A percentile compares a stretch with the other conserved stretches of the same genome.
phyloP scores from a whole-genome alignment of 192 early-diverging fungal genomes.

The Coemansia sp. region DNA sequence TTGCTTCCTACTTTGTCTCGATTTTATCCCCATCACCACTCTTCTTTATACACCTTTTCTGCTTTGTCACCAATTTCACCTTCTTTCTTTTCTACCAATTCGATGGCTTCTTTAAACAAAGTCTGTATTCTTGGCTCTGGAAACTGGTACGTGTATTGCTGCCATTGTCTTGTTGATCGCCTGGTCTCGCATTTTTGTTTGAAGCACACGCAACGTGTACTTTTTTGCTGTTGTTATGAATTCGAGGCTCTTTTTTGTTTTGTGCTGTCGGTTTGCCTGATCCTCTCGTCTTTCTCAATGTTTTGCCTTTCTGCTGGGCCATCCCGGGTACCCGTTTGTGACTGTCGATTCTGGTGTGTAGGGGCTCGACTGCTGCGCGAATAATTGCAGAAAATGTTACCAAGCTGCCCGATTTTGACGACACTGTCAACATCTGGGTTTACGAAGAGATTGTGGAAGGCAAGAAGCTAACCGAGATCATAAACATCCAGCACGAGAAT shows the following conservation, averaged over 20 bases:
- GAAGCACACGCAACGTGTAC: neutral
- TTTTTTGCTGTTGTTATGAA: neutral
- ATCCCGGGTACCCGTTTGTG: neutral
- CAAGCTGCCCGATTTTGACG: constrained; percentile 69
- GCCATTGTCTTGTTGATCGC: neutral
- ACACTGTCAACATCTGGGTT: constrained; percentile 91
- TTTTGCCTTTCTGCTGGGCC: neutral
- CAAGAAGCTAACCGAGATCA: constrained; percentile 86
- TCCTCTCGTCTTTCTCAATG: neutral
- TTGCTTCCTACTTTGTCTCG: neutral
- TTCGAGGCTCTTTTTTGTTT: neutral
- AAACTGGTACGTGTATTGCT: constrained; percentile 76
- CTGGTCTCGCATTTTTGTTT: neutral
- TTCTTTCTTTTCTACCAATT: constrained; percentile 9
- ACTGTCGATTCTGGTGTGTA: constrained; percentile 27
- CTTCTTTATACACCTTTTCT: constrained; percentile 2
- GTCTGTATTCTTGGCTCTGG: constrained; percentile 92
- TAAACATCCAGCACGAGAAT: constrained; percentile 94
- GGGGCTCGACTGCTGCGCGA: constrained; percentile 92
- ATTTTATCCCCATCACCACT: constrained; percentile 12
- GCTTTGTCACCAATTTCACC: neutral
- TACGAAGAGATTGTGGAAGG: constrained; percentile 89
- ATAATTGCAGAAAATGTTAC: constrained; percentile 87
- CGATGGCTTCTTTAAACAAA: constrained; percentile 60
- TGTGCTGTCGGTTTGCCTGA: neutral